Evolutionary conservation across 163 green algal genomes (phyloP).

Genomic region (Chlamydomonas reinhardtii): DNA sequence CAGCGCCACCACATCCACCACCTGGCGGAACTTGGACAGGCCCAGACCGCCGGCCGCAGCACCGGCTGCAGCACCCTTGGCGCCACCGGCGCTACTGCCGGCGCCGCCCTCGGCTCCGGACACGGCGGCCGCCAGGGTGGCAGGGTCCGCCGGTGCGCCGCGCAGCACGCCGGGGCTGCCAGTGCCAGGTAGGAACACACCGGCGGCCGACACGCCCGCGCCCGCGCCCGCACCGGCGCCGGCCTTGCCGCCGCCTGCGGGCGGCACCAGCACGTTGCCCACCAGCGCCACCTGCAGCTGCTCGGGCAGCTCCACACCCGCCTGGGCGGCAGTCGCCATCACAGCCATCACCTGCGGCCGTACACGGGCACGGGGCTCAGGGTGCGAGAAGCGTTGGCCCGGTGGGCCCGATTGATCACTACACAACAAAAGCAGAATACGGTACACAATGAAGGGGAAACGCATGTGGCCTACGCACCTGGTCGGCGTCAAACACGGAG

Average conservation of each 20-base stretch:
- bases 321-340: background rate
- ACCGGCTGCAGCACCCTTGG: no score
- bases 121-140: background rate
- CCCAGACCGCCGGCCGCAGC: background rate
- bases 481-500: conserved; percentile 28
- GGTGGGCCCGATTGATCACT: no score
- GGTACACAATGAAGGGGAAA: no score
- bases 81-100: background rate
- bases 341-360: conserved; percentile 6
- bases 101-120: no score
- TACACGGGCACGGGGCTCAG: no score
- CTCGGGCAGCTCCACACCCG: background rate
- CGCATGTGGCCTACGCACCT: background rate
- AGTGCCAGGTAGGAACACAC: conserved; percentile 8
- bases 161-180: background rate
- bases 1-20: conserved; percentile 22
- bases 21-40: background rate
- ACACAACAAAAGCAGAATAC: no score
- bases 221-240: background rate
- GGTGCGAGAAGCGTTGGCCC: no score
- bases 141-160: background rate
- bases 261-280: background rate
- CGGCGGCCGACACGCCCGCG: background rate
- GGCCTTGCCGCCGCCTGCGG: background rate
- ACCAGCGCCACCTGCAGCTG: conserved; percentile 16